phyloP scores from a whole-genome alignment of 371 early-diverging fungal genomes.

The Chytridium lagenaria region DNA sequence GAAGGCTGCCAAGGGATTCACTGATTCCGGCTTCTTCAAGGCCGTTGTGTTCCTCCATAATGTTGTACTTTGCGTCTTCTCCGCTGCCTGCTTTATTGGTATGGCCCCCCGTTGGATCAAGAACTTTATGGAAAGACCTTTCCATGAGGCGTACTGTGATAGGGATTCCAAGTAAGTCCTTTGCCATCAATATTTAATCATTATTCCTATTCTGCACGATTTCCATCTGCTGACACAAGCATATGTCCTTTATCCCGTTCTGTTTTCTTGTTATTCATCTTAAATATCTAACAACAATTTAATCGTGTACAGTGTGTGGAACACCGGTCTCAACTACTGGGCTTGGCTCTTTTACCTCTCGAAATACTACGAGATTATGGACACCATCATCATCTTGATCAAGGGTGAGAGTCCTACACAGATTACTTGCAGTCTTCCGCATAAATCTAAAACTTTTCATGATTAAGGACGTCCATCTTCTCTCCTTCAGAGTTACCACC shows the following conservation, averaged over 20 bases:
- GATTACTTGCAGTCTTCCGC: too few relatives aligned
- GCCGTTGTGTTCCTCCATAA: slow-evolving; percentile 81
- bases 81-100: slow-evolving; percentile 70
- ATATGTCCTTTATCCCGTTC: too few relatives aligned
- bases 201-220: too few relatives aligned
- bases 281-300: background rate
- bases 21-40: slow-evolving; percentile 56
- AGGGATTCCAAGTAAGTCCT: slow-evolving; percentile 52
- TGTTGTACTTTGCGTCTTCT: slow-evolving; percentile 70
- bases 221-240: too few relatives aligned
- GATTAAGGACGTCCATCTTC: slow-evolving; percentile 79
- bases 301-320: slow-evolving; percentile 59
- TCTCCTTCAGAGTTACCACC: slow-evolving; percentile 87
- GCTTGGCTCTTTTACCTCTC: slow-evolving; percentile 85
- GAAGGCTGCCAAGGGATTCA: background rate
- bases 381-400: slow-evolving; percentile 82
- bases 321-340: slow-evolving; percentile 73
- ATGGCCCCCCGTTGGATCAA: slow-evolving; percentile 64
- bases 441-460: too few relatives aligned
- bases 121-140: slow-evolving; percentile 46
- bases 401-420: too few relatives aligned
- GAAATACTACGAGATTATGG: slow-evolving; percentile 88
- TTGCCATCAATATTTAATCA: too few relatives aligned
- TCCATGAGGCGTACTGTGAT: slow-evolving; percentile 47
- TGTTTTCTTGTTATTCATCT: too few relatives aligned